Percentiles rank a stretch among this genome's conserved stretches.
Conservation (phyloP, 2,329 filamentous ascomycete species). For the Exophiala sp. region DNA sequence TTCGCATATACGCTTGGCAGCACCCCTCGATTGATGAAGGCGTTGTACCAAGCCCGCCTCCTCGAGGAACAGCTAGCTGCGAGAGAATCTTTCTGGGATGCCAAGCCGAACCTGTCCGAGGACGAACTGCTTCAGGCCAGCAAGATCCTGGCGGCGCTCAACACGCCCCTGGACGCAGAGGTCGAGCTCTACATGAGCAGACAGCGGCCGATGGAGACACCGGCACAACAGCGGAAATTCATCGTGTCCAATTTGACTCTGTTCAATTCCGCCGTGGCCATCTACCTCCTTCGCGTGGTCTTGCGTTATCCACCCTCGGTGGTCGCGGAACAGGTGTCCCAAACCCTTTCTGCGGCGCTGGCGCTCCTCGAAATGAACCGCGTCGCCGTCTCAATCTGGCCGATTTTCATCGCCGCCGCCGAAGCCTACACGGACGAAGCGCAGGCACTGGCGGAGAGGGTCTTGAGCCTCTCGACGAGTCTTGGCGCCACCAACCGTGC, state of each 20-base stretch:
- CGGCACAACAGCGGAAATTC: slow-evolving; percentile 7
- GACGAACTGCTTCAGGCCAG: slow-evolving; percentile 10
- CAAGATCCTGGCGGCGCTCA: slow-evolving; percentile 7
- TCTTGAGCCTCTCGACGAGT: slow-evolving; percentile 8
- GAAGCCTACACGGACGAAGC: slow-evolving; percentile 12
- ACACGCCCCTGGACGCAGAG: slow-evolving; percentile 7
- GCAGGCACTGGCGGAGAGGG: slow-evolving; percentile 9
- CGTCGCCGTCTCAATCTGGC: slow-evolving; percentile 16
- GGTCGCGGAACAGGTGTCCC: slow-evolving; percentile 6
- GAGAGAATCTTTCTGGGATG: not conserved
- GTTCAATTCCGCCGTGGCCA: slow-evolving; percentile 10
- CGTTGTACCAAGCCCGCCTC: slow-evolving; percentile 10
- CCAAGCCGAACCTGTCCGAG: slow-evolving; percentile 5
- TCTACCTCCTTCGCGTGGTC: slow-evolving; percentile 14
- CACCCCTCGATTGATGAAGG: slow-evolving; percentile 11
- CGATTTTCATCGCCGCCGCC: slow-evolving; percentile 14
- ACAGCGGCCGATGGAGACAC: slow-evolving; percentile 4
- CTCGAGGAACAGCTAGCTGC: slow-evolving; percentile 7
- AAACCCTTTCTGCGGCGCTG: slow-evolving; percentile 2
- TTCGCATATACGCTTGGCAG: slow-evolving; percentile 13
- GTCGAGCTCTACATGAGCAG: slow-evolving; percentile 11
- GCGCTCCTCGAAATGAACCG: slow-evolving; percentile 6
- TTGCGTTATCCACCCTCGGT: slow-evolving; percentile 7
- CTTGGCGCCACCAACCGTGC: slow-evolving; percentile 9
- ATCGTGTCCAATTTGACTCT: slow-evolving; percentile 12